A percentile compares a stretch with the other conserved stretches of the same genome.
Conservation (phyloP, 2,329 filamentous ascomycete genomes). For the Emergomyces orientalis region DNA sequence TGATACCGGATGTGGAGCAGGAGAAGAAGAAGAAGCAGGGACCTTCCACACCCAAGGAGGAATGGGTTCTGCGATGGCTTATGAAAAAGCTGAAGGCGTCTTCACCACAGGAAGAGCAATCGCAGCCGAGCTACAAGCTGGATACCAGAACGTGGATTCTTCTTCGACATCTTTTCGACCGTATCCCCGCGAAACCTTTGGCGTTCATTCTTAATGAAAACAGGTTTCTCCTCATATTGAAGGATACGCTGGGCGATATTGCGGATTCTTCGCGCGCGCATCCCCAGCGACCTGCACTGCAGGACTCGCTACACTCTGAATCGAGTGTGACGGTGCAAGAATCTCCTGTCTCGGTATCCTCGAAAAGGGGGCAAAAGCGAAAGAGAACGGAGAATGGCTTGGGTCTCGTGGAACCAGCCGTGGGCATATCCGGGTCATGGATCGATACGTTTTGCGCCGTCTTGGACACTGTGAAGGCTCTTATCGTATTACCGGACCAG, state of each 20-base stretch:
- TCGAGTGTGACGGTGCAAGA: slow-evolving; percentile 28
- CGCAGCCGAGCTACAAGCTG: slow-evolving; percentile 32
- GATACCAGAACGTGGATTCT: slow-evolving; percentile 44
- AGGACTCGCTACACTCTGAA: slow-evolving; percentile 27
- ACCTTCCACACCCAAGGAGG: slow-evolving; percentile 42
- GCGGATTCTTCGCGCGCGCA: slow-evolving; percentile 22
- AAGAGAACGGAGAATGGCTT: slow-evolving; percentile 27
- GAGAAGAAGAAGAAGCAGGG: neutral
- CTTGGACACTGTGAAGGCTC: slow-evolving; percentile 4
- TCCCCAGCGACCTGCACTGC: slow-evolving; percentile 14
- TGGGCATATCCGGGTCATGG: neutral
- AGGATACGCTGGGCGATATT: slow-evolving; percentile 54
- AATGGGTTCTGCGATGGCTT: slow-evolving; percentile 60
- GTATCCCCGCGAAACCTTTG: slow-evolving; percentile 60
- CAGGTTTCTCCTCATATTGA: slow-evolving; percentile 57
- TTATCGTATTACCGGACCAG: slow-evolving; percentile 9
- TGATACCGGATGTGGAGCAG: neutral
- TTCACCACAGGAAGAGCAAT: slow-evolving; percentile 23
- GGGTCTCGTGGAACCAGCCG: neutral
- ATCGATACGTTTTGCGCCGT: slow-evolving; percentile 11
- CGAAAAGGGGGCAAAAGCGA: slow-evolving; percentile 28
- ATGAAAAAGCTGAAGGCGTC: slow-evolving; percentile 48
- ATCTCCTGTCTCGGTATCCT: slow-evolving; percentile 15
- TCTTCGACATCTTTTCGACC: slow-evolving; percentile 55
- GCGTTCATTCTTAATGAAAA: slow-evolving; percentile 63